These are phyloP conservation scores for Ramaria sp. DNA, from an alignment of 768 basidiomycete species.

Conservation along the genomic window DNA sequence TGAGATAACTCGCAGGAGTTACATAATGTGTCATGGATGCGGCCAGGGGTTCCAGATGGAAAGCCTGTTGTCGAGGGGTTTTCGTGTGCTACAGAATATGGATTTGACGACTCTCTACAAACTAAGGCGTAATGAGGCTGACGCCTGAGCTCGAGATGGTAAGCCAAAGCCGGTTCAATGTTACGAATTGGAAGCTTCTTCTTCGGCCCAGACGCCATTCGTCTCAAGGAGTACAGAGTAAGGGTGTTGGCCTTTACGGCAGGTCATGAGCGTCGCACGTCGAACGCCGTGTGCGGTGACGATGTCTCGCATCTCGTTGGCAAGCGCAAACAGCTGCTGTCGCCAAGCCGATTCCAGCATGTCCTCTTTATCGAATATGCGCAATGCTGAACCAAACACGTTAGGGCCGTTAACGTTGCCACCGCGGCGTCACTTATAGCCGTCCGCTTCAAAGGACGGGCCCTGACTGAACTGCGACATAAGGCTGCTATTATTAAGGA, in stretches of 20 bases:
- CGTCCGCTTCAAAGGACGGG: conserved; percentile 60
- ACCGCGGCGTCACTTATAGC: conserved; percentile 70
- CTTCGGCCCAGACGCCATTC: conserved; percentile 76
- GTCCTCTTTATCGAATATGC: conserved; percentile 70
- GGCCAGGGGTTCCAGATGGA: conserved; percentile 95
- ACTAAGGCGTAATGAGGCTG: conserved; percentile 94
- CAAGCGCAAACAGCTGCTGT: conserved; percentile 54
- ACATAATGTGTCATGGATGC: conserved; percentile 84
- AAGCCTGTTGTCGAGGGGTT: conserved; percentile 97
- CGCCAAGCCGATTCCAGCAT: conserved; percentile 70
- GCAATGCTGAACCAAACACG: conserved; percentile 88
- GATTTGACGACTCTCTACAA: conserved; percentile 94
- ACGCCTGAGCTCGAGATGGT: conserved; percentile 93
- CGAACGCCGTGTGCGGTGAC: conserved; percentile 75
- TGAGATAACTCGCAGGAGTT: conserved; percentile 92
- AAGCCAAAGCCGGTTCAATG: conserved; percentile 95
- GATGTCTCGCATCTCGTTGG: conserved; percentile 55
- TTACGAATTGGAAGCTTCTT: conserved; percentile 83
- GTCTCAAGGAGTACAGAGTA: conserved; percentile 78
- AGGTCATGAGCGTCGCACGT: conserved; percentile 85
- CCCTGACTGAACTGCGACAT: conserved; percentile 64
- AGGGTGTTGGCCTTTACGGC: conserved; percentile 85
- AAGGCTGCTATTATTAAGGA: conserved; percentile 65
- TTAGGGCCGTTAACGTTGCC: conserved; percentile 69
- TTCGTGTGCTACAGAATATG: conserved; percentile 89